A percentile compares a stretch with the other conserved stretches of the same genome.
Evolutionary conservation across 768 basidiomycete species (phyloP).

Genomic region (Paxillus ammoniavirescens): DNA sequence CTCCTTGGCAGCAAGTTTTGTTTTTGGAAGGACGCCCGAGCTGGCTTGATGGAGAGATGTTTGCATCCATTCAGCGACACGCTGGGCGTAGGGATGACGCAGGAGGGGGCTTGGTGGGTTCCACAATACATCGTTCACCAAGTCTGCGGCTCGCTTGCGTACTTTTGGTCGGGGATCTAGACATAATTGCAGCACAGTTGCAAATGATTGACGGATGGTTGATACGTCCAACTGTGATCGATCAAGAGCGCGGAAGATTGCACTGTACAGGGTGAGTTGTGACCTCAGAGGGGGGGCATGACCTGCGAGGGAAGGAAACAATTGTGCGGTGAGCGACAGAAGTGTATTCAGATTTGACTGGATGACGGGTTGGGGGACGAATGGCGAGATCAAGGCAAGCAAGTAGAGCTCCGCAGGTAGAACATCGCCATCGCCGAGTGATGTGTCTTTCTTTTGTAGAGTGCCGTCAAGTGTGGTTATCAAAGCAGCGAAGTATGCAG

Average conservation of each 20-base stretch:
- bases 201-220: constrained; percentile 78
- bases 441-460: constrained; percentile 54
- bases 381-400: constrained; percentile 31
- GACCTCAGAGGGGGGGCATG: constrained; percentile 85
- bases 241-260: constrained; percentile 69
- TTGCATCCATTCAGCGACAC: constrained; percentile 78
- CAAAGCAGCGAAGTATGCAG: constrained; percentile 94
- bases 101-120: constrained; percentile 74
- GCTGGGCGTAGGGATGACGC: constrained; percentile 82
- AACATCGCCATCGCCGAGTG: constrained; percentile 72
- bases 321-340: constrained; percentile 69
- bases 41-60: constrained; percentile 64
- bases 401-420: constrained; percentile 34
- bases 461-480: constrained; percentile 81
- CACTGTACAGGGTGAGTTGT: constrained; percentile 73
- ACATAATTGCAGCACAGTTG: constrained; percentile 77
- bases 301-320: constrained; percentile 64
- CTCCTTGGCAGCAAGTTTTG: constrained; percentile 53
- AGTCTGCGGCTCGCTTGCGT: constrained; percentile 84
- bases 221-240: constrained; percentile 64
- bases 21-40: constrained; percentile 57
- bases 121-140: constrained; percentile 73
- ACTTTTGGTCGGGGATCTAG: constrained; percentile 93
- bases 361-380: constrained; percentile 78
- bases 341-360: constrained; percentile 71